These are phyloP conservation scores for Melaleuca quinquenervia DNA, from an alignment of 345 rosid genomes.

Conservation along the genomic window DNA sequence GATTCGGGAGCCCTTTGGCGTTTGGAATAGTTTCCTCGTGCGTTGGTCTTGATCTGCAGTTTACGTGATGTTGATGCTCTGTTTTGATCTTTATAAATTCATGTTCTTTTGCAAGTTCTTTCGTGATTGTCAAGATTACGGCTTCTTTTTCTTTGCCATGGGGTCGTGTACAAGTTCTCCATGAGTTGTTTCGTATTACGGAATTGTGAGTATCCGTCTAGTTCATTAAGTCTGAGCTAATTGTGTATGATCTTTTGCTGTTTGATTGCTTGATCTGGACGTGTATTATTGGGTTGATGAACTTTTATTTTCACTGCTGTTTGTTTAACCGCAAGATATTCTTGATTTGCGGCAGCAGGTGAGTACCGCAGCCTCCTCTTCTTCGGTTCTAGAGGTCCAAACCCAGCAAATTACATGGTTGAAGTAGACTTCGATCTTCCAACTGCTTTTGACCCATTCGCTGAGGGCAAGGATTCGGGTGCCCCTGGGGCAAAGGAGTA, in stretches of 20 bases:
- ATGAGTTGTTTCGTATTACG: background rate
- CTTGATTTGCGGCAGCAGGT: background rate
- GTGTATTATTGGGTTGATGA: background rate
- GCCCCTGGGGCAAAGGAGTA: slow-evolving; percentile 48
- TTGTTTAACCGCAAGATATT: background rate
- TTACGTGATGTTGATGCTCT: background rate
- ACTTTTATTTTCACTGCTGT: background rate
- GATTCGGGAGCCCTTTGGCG: background rate
- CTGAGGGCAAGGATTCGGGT: slow-evolving; percentile 40
- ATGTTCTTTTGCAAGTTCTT: background rate
- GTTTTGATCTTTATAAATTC: background rate
- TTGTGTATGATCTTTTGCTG: background rate
- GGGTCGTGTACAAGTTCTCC: background rate
- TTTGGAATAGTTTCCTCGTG: background rate
- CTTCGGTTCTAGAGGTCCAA: slow-evolving; percentile 1
- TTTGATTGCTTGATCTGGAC: background rate
- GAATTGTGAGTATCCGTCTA: background rate
- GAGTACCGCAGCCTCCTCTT: background rate
- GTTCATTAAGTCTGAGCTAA: background rate
- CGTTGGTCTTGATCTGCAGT: background rate
- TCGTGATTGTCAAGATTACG: background rate
- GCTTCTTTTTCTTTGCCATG: background rate
- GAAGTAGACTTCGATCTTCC: slow-evolving; percentile 51
- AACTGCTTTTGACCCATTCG: slow-evolving; percentile 56
- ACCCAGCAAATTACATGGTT: slow-evolving; percentile 62